Percentiles rank a stretch among this genome's conserved stretches.
Evolutionary conservation across 73 alveolate genomes (phyloP).

Genomic region (Stentor coeruleus): DNA sequence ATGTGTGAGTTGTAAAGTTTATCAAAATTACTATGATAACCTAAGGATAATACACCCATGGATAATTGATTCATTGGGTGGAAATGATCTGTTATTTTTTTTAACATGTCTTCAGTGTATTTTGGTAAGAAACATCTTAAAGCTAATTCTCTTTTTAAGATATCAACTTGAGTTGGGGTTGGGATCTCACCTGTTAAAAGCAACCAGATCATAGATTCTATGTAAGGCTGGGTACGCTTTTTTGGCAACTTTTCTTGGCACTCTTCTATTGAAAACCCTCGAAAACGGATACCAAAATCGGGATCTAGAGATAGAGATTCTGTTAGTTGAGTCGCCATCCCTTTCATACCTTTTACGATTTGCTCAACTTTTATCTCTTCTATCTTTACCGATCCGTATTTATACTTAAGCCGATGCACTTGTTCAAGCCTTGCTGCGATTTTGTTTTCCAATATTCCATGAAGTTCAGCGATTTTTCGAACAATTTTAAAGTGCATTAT

Average conservation of each 20-base stretch:
- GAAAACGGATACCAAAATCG: conserved; percentile 65
- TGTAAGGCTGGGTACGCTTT: conserved; percentile 61
- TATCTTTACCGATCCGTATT: conserved; percentile 32
- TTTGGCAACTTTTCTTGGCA: conserved; percentile 52
- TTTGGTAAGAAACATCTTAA: conserved; percentile 37
- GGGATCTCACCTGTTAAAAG: conserved; percentile 76
- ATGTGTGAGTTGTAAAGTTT: conserved; percentile 61
- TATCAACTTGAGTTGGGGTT: conserved; percentile 32
- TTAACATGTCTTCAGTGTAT: conserved; percentile 35
- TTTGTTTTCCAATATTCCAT: conserved; percentile 30
- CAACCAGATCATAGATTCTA: conserved; percentile 66
- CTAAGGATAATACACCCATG: conserved; percentile 61
- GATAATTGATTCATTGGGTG: conserved; percentile 85
- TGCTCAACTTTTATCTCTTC: conserved; percentile 52
- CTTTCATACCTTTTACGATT: conserved; percentile 81
- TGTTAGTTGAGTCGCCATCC: conserved; percentile 53
- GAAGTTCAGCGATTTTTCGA: conserved; percentile 19
- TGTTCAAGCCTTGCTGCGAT: conserved; percentile 30
- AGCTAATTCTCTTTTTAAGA: conserved; percentile 30
- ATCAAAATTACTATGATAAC: conserved; percentile 58
- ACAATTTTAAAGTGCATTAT: too few relatives aligned
- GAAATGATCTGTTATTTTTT: conserved; percentile 48
- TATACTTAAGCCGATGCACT: conserved; percentile 34
- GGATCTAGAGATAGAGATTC: conserved; percentile 67
- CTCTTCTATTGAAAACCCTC: conserved; percentile 70